Conservation (phyloP, 805 yeast genomes). For the Debaryomyces hansenii region DNA sequence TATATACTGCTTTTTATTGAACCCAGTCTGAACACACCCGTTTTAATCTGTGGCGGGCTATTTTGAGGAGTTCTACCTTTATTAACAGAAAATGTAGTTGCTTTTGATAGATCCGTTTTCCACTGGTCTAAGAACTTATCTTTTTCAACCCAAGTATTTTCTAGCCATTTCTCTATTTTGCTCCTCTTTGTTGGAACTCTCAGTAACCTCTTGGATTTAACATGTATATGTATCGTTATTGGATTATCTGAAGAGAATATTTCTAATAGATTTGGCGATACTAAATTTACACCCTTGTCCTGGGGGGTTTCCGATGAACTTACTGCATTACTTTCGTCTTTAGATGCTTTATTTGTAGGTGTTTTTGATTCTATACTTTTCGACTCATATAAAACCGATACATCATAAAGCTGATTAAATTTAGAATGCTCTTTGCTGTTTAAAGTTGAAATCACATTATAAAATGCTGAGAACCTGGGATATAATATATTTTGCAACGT, state of each 20-base stretch:
- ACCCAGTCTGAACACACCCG: background rate
- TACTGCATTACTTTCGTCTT: background rate
- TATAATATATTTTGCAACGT: slow-evolving; percentile 61
- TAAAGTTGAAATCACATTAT: slow-evolving; percentile 47
- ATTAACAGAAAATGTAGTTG: background rate
- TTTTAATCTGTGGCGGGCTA: background rate
- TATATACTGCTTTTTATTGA: background rate
- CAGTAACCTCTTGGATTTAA: slow-evolving; percentile 45
- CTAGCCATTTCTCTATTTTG: slow-evolving; percentile 74
- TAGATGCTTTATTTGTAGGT: too few relatives aligned
- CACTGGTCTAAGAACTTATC: slow-evolving; percentile 40
- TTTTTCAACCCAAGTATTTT: slow-evolving; percentile 68
- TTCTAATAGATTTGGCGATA: slow-evolving; percentile 31
- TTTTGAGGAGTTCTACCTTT: background rate
- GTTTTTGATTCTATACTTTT: background rate
- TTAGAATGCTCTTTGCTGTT: slow-evolving; percentile 30
- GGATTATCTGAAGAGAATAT: slow-evolving; percentile 26
- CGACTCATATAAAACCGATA: slow-evolving; percentile 48
- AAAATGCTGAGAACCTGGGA: slow-evolving; percentile 70
- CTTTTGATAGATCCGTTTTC: background rate
- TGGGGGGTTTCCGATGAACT: slow-evolving; percentile 1
- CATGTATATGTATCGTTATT: slow-evolving; percentile 46
- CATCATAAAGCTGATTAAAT: slow-evolving; percentile 52
- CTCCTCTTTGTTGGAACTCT: slow-evolving; percentile 53
- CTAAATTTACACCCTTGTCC: background rate